A percentile compares a stretch with the other conserved stretches of the same genome.
Evolutionary conservation across 371 early-diverging fungal species (phyloP).

Genomic region (Mucor circinelloides): DNA sequence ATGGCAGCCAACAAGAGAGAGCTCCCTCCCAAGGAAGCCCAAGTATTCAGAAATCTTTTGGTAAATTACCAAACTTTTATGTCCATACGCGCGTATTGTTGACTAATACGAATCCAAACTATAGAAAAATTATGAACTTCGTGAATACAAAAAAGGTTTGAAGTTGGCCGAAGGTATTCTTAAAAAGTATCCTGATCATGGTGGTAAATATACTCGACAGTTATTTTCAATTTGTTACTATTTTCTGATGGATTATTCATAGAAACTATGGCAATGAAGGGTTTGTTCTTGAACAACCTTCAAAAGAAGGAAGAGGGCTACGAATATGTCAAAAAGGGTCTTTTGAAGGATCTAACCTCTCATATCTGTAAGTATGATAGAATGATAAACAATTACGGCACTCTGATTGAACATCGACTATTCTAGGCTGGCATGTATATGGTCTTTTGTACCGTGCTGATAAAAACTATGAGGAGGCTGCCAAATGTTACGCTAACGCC

Average conservation of each 20-base stretch:
- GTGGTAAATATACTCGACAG: constrained; percentile 57
- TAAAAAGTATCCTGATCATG: constrained; percentile 93
- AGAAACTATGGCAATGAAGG: constrained; percentile 96
- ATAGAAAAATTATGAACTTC: constrained; percentile 91
- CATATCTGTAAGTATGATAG: constrained; percentile 71
- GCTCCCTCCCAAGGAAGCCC: constrained; percentile 81
- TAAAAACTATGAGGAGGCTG: constrained; percentile 92
- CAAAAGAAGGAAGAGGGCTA: constrained; percentile 93
- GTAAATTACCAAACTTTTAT: constrained; percentile 42
- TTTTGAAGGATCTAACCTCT: constrained; percentile 78
- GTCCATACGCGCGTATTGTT: not conserved
- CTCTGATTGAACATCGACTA: not conserved
- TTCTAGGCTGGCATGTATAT: constrained; percentile 93
- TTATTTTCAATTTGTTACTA: not conserved
- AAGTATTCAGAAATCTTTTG: constrained; percentile 76
- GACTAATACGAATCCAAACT: not conserved
- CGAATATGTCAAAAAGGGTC: constrained; percentile 85
- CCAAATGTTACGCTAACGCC: constrained; percentile 90
- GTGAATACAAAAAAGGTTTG: constrained; percentile 95
- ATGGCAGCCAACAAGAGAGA: constrained; percentile 19
- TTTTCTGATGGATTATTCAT: not conserved
- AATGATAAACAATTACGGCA: not conserved
- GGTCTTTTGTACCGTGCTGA: constrained; percentile 91
- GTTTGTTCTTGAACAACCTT: constrained; percentile 86
- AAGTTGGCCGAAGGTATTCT: constrained; percentile 91